phyloP scores from a whole-genome alignment of 78 protist genomes.

The Dictyostelium firmibasis region DNA sequence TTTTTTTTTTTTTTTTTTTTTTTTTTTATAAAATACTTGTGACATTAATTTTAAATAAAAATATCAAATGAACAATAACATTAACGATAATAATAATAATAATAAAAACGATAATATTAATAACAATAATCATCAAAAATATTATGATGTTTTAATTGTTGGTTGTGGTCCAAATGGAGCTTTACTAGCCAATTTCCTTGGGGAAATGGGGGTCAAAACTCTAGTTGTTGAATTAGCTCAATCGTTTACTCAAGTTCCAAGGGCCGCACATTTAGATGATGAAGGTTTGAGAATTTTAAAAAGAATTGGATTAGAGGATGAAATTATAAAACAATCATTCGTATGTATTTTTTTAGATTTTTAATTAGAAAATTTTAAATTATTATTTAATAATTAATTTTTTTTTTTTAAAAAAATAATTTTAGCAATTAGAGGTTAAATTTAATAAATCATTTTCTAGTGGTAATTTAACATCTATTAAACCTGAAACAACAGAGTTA shows the following conservation, averaged over 20 bases:
- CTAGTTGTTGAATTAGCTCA: background rate
- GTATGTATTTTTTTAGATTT: background rate
- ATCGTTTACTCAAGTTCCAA: background rate
- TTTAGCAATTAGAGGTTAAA: conserved; percentile 25
- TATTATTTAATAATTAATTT: background rate
- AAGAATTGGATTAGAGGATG: conserved; percentile 21
- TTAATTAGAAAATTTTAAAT: background rate
- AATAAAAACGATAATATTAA: background rate
- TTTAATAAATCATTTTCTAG: conserved; percentile 18
- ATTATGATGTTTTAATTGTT: conserved; percentile 34
- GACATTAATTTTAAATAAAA: background rate
- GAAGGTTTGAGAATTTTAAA: conserved; percentile 34
- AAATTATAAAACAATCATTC: conserved; percentile 27
- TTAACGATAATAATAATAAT: background rate
- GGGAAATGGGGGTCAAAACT: conserved; percentile 17
- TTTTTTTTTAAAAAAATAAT: background rate
- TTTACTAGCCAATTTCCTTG: background rate
- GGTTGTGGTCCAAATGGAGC: conserved; percentile 63
- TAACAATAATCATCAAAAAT: background rate
- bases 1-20: background rate
- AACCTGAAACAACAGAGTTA: background rate
- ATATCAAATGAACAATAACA: background rate
- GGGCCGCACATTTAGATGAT: conserved; percentile 68
- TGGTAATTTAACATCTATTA: background rate
- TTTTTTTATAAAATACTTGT: background rate